These are phyloP conservation scores for Nectriaceae sp. DNA, from an alignment of 2,329 filamentous ascomycete species.

Conservation along the genomic window DNA sequence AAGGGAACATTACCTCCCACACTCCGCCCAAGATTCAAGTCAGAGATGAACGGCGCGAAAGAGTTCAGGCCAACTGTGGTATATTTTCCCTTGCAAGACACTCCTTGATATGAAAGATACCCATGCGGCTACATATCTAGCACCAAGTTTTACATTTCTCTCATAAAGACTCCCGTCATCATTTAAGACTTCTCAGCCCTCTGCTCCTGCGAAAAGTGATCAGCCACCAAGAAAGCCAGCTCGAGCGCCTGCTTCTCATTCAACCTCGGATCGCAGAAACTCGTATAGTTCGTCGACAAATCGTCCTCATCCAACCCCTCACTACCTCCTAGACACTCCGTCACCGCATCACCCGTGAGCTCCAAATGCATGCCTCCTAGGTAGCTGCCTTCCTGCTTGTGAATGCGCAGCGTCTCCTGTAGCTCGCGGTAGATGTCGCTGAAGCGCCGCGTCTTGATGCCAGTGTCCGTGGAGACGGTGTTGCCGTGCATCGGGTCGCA, in stretches of 20 bases:
- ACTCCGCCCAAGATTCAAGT: too few relatives aligned
- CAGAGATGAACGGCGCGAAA: background rate
- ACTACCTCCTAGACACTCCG: conserved; percentile 91
- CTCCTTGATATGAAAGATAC: conserved; percentile 3
- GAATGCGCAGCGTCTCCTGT: conserved; percentile 78
- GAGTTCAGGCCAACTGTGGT: conserved; percentile 6
- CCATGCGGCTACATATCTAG: background rate
- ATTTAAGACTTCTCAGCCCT: conserved; percentile 10
- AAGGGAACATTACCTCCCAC: too few relatives aligned
- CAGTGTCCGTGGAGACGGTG: conserved; percentile 66
- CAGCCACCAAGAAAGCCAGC: conserved; percentile 89
- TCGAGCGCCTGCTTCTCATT: conserved; percentile 99
- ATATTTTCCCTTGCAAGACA: too few relatives aligned
- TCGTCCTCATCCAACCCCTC: conserved; percentile 87
- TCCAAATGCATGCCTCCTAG: conserved; percentile 94
- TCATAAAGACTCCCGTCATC: background rate
- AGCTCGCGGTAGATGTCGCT: conserved; percentile 87
- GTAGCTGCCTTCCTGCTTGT: conserved; percentile 80
- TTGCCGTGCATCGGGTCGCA: conserved; percentile 99
- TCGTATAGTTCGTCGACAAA: conserved; percentile 87
- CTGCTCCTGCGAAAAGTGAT: conserved; percentile 60
- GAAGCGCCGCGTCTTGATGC: conserved; percentile 93
- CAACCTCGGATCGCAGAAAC: conserved; percentile 90
- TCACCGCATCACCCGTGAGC: conserved; percentile 92
- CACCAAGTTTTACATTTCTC: background rate